Evolutionary conservation across 495 filamentous ascomycete species (phyloP).

Genomic region (Lasiosphaeris hirsuta): DNA sequence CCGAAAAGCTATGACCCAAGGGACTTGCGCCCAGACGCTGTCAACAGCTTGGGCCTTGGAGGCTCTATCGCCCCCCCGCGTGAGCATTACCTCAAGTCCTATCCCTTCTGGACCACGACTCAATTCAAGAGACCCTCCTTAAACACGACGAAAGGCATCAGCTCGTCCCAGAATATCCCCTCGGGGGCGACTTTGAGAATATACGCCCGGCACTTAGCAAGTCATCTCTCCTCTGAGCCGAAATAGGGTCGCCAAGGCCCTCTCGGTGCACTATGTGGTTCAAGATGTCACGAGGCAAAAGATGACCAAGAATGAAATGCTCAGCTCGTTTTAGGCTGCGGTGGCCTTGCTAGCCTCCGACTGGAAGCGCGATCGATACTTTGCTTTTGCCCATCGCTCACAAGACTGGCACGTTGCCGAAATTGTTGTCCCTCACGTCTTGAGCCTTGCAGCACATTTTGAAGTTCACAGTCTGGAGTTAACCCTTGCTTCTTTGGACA

Average conservation of each 20-base stretch:
- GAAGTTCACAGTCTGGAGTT: neutral
- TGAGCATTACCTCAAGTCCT: neutral
- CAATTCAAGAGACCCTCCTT: neutral
- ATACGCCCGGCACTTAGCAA: neutral
- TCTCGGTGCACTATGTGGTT: neutral
- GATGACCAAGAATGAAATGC: neutral
- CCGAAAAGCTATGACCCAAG: neutral
- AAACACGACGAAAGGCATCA: neutral
- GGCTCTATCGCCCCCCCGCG: neutral
- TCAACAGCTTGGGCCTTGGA: neutral
- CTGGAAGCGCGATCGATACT: neutral
- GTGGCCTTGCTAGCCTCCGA: neutral
- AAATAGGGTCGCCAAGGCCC: neutral
- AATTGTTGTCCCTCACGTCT: neutral
- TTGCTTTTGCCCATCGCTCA: neutral
- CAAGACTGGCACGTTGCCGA: neutral
- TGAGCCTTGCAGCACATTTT: neutral
- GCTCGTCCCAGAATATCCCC: neutral
- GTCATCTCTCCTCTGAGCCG: neutral
- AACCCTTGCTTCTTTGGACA: neutral
- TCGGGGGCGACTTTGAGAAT: neutral
- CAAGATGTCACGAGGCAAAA: constrained; percentile 1
- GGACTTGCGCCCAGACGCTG: neutral
- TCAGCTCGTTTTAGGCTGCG: neutral
- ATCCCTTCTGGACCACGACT: neutral